These are phyloP conservation scores for Coniosporium apollinis DNA, from an alignment of 495 filamentous ascomycete genomes.

Conservation along the genomic window DNA sequence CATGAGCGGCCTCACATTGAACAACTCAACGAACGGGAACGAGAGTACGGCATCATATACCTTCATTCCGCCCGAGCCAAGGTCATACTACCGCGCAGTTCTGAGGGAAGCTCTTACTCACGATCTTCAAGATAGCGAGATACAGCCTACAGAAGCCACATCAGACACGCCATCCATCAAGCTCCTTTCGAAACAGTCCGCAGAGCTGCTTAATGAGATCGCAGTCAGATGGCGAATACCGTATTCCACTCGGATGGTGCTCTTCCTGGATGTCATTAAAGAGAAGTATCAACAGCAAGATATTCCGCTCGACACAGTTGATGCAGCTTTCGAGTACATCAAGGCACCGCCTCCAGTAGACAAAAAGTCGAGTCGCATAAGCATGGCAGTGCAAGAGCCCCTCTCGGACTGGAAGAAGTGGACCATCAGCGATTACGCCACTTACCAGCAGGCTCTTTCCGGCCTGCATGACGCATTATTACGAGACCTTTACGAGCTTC, in stretches of 20 bases:
- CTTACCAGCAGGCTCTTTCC: conserved; percentile 57
- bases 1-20: conserved; percentile 51
- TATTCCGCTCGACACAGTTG: conserved; percentile 61
- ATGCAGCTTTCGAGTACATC: conserved; percentile 62
- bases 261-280: conserved; percentile 71
- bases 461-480: conserved; percentile 68
- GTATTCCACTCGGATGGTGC: conserved; percentile 56
- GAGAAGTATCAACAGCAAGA: conserved; percentile 79
- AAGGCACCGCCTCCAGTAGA: conserved; percentile 50
- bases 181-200: conserved; percentile 65
- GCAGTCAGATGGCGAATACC: conserved; percentile 84
- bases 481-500: conserved; percentile 69
- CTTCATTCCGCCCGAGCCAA: conserved; percentile 77
- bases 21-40: conserved; percentile 24
- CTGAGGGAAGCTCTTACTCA: conserved; percentile 55
- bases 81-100: conserved; percentile 63
- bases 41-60: conserved; percentile 48
- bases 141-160: conserved; percentile 35
- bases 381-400: conserved; percentile 29
- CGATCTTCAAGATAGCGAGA: conserved; percentile 42
- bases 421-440: conserved; percentile 61
- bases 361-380: conserved; percentile 39
- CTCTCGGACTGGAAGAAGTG: conserved; percentile 48
- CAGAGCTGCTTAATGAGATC: conserved; percentile 70
- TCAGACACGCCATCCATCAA: conserved; percentile 38